phyloP scores from a whole-genome alignment of 1,284 basidiomycete species.

The Quambalaria eucalypti region DNA sequence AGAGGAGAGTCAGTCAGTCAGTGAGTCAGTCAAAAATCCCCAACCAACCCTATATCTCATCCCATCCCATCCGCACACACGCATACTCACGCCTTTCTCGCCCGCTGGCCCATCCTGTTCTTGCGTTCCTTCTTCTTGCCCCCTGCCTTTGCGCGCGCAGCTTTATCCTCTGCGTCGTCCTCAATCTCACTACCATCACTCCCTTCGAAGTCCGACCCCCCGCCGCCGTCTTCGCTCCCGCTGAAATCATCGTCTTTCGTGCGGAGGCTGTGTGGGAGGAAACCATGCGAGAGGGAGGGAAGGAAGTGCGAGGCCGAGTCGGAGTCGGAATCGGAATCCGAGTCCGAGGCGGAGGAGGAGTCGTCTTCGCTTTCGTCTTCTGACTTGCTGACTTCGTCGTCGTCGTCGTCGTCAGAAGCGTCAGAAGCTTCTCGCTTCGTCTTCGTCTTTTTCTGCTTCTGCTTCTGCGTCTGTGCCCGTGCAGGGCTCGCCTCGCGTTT shows the following conservation, averaged over 20 bases:
- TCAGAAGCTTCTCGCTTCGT: too few relatives aligned
- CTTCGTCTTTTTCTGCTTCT: too few relatives aligned
- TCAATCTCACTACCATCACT: conserved; percentile 51
- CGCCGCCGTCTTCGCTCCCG: conserved; percentile 62
- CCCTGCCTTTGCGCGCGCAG: conserved; percentile 11
- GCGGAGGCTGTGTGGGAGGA: conserved; percentile 54
- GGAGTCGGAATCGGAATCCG: not conserved
- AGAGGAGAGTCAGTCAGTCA: not conserved
- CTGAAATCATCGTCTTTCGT: conserved; percentile 1
- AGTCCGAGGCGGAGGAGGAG: not conserved
- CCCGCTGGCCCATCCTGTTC: conserved; percentile 83
- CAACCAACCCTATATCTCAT: not conserved
- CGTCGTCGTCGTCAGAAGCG: too few relatives aligned
- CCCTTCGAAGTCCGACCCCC: conserved; percentile 68
- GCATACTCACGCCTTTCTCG: conserved; percentile 78
- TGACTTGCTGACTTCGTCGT: conserved; percentile 34
- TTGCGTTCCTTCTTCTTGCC: conserved; percentile 53
- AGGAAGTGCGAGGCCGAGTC: conserved; percentile 64
- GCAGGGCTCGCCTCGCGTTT: too few relatives aligned
- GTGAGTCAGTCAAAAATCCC: not conserved
- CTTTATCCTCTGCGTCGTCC: conserved; percentile 48
- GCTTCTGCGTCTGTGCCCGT: too few relatives aligned
- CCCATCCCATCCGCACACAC: too few relatives aligned
- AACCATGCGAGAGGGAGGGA: conserved; percentile 77
- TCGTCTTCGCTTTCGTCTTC: conserved; percentile 10